Conservation (phyloP, 1,139 yeast genomes). For the Geotrichum histeridarum region DNA sequence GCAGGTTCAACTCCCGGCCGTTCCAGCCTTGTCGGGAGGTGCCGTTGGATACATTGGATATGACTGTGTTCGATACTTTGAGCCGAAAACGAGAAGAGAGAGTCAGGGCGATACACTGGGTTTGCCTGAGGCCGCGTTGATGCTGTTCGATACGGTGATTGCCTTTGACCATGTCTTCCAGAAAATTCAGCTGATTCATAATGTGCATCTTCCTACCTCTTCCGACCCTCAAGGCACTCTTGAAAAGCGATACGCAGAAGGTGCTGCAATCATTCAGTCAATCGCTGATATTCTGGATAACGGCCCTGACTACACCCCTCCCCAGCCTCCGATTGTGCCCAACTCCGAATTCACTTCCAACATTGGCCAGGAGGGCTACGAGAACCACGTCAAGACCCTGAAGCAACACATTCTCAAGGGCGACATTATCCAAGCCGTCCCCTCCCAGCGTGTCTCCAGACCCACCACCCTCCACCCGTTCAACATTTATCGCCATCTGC, state of each 20-base stretch:
- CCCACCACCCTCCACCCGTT: constrained; percentile 94
- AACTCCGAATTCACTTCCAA: constrained; percentile 65
- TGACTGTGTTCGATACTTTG: constrained; percentile 94
- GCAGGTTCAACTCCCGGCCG: constrained; percentile 53
- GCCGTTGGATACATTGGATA: constrained; percentile 93
- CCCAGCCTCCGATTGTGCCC: constrained; percentile 63
- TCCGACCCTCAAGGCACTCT: constrained; percentile 12
- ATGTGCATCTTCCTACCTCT: constrained; percentile 49
- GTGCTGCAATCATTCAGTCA: constrained; percentile 52
- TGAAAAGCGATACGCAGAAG: constrained; percentile 49
- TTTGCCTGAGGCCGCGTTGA: constrained; percentile 85
- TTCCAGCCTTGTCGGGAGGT: constrained; percentile 84
- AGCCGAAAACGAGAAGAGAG: constrained; percentile 73
- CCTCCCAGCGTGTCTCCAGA: constrained; percentile 92
- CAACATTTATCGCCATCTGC: constrained; percentile 86
- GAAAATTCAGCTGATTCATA: constrained; percentile 82
- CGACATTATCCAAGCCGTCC: constrained; percentile 95
- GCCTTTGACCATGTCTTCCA: constrained; percentile 94
- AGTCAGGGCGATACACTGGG: constrained; percentile 68
- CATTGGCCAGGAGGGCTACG: constrained; percentile 91
- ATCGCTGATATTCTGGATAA: constrained; percentile 52
- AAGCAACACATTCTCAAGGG: constrained; percentile 82
- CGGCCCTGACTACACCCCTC: constrained; percentile 46
- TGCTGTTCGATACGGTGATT: constrained; percentile 84
- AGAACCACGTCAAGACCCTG: constrained; percentile 65